Conservation (phyloP, 2,329 filamentous ascomycete genomes). For the Fonsecaea nubica region DNA sequence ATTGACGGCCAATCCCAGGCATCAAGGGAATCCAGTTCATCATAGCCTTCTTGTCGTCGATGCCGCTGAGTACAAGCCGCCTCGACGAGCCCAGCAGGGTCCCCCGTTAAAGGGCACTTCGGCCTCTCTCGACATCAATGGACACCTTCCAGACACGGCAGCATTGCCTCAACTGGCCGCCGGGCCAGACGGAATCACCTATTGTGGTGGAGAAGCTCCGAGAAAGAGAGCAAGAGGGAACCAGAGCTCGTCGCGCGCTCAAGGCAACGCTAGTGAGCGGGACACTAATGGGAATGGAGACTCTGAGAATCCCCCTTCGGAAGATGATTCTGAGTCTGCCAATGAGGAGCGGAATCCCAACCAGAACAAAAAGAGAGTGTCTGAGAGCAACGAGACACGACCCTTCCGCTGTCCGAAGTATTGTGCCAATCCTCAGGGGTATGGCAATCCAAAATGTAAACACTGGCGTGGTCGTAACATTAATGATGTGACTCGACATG, state of each 20-base stretch:
- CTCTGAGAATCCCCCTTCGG: background rate
- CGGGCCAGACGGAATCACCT: background rate
- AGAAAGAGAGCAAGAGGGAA: background rate
- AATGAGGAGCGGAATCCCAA: background rate
- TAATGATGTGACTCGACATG: conserved; percentile 10
- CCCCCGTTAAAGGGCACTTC: background rate
- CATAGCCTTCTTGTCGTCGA: background rate
- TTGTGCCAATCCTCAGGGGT: conserved; percentile 7
- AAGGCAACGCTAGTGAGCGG: background rate
- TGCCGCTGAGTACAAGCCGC: background rate
- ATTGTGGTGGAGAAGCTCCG: background rate
- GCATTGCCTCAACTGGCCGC: background rate
- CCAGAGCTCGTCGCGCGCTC: background rate
- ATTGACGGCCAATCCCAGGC: background rate
- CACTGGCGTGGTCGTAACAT: conserved; percentile 5
- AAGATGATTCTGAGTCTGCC: background rate
- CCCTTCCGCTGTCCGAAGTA: conserved; percentile 13
- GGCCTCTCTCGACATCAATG: background rate
- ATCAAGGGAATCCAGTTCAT: background rate
- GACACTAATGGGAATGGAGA: background rate
- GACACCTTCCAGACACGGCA: background rate
- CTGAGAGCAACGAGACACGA: background rate
- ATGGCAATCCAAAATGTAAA: conserved; percentile 1
- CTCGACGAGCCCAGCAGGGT: background rate
- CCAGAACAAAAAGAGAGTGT: background rate